Percentiles rank a stretch among this genome's conserved stretches.
Evolutionary conservation across 2,329 filamentous ascomycete species (phyloP).

Genomic region (Fonsecaea multimorphosa): DNA sequence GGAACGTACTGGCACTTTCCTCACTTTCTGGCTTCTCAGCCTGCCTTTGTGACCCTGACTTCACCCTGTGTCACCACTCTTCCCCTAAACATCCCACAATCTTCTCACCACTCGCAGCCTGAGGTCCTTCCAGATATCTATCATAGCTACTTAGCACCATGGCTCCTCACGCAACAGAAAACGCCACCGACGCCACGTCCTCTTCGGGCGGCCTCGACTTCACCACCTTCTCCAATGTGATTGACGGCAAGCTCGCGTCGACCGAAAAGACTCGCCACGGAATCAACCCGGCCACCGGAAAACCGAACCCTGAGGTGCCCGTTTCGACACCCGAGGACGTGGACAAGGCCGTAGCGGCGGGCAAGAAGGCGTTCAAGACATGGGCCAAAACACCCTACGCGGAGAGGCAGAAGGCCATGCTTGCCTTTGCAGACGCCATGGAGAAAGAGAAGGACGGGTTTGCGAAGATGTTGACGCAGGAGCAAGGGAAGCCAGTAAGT

Average conservation of each 20-base stretch:
- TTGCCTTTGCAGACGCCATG: slow-evolving; percentile 45
- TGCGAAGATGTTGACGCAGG: slow-evolving; percentile 48
- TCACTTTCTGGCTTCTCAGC: not conserved
- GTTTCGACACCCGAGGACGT: slow-evolving; percentile 57
- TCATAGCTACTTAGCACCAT: slow-evolving; percentile 26
- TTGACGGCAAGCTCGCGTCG: slow-evolving; percentile 56
- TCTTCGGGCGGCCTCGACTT: slow-evolving; percentile 38
- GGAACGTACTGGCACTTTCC: not conserved
- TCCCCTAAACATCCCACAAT: not conserved
- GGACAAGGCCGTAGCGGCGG: slow-evolving; percentile 57
- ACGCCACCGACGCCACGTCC: slow-evolving; percentile 12
- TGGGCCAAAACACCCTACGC: slow-evolving; percentile 52
- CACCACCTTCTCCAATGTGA: slow-evolving; percentile 58
- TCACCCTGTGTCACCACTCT: not conserved
- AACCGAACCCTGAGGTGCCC: slow-evolving; percentile 59
- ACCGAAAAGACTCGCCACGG: slow-evolving; percentile 55
- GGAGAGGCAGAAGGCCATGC: slow-evolving; percentile 45
- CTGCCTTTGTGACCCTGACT: not conserved
- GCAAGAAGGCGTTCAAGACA: slow-evolving; percentile 53
- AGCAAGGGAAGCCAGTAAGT: slow-evolving; percentile 49
- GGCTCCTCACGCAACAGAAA: slow-evolving; percentile 25
- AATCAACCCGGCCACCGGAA: slow-evolving; percentile 59
- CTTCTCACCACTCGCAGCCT: not conserved
- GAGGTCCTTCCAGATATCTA: not conserved
- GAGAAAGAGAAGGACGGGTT: slow-evolving; percentile 47